phyloP scores from a whole-genome alignment of 345 rosid genomes.

The Rhizophora apiculata region DNA sequence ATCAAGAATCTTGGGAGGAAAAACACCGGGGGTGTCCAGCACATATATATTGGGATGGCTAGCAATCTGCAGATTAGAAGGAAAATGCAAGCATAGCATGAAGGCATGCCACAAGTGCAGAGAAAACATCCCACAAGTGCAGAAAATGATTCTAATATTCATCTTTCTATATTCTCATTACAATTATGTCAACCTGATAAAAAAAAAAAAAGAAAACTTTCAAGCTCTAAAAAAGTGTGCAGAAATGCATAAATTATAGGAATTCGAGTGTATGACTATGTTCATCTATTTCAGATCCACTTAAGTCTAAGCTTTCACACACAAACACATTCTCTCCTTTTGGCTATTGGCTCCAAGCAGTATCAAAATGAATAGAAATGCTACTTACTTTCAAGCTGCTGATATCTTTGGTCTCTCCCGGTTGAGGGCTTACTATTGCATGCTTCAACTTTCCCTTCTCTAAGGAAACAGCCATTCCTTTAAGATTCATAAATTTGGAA shows the following conservation, averaged over 20 bases:
- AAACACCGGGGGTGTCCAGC: conserved; percentile 81
- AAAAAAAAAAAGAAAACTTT: no score
- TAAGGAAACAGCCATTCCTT: conserved; percentile 13
- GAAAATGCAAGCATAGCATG: background rate
- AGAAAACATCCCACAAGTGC: background rate
- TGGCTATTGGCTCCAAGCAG: background rate
- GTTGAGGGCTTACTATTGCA: conserved; percentile 64
- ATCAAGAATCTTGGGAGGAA: conserved; percentile 53
- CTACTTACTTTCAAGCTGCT: conserved; percentile 69
- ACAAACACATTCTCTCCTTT: background rate
- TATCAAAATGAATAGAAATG: background rate
- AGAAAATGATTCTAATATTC: no score
- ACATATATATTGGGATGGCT: conserved; percentile 80
- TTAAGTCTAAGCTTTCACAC: background rate
- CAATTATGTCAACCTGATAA: no score
- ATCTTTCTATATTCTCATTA: no score
- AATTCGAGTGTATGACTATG: no score
- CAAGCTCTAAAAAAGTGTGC: no score
- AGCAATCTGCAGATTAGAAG: conserved; percentile 45
- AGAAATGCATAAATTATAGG: no score
- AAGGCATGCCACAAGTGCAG: background rate
- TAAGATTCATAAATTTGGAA: background rate
- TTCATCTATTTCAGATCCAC: no score
- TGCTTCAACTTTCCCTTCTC: conserved; percentile 86
- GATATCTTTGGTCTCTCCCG: conserved; percentile 82